Evolutionary conservation across 2,329 filamentous ascomycete species (phyloP).

Genomic region (Paraconiothyrium brasiliense): DNA sequence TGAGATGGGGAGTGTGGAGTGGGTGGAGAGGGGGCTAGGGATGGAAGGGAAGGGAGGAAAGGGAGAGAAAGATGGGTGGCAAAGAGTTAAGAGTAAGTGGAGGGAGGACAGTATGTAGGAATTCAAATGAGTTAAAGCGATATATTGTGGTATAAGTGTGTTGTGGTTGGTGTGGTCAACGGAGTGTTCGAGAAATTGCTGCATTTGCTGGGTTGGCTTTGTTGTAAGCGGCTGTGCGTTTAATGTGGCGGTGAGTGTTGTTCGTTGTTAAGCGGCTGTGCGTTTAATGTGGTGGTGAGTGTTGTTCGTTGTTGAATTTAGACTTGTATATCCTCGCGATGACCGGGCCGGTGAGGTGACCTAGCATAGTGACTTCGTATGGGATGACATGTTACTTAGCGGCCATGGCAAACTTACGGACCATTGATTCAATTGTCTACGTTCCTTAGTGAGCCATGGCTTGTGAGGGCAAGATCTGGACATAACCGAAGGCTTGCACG

Average conservation of each 20-base stretch:
- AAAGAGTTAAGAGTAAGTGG: constrained; percentile 71
- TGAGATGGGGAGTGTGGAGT: constrained; percentile 94
- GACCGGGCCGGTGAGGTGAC: too few species aligned
- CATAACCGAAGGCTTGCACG: too few species aligned
- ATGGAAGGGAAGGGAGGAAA: constrained; percentile 72
- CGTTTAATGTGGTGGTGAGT: neutral
- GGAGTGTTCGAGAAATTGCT: neutral
- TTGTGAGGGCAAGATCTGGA: too few species aligned
- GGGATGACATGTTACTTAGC: too few species aligned
- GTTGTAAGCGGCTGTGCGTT: neutral
- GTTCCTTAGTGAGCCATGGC: too few species aligned
- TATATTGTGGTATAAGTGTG: neutral
- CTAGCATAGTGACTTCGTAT: too few species aligned
- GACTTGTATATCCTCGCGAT: neutral
- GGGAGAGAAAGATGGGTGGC: constrained; percentile 71
- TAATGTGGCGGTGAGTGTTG: neutral
- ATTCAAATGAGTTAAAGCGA: neutral
- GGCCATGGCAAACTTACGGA: too few species aligned
- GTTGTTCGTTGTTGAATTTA: neutral
- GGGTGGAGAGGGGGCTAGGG: constrained; percentile 83
- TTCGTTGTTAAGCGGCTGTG: neutral
- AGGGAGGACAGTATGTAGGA: constrained; percentile 58
- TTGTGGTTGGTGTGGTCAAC: neutral
- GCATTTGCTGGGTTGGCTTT: neutral
- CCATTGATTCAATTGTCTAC: too few species aligned